Evolutionary conservation across 1,139 yeast species (phyloP), one percentile per base, ranked within the genome.

Genomic region (Suhomyces coccinellae): DNA sequence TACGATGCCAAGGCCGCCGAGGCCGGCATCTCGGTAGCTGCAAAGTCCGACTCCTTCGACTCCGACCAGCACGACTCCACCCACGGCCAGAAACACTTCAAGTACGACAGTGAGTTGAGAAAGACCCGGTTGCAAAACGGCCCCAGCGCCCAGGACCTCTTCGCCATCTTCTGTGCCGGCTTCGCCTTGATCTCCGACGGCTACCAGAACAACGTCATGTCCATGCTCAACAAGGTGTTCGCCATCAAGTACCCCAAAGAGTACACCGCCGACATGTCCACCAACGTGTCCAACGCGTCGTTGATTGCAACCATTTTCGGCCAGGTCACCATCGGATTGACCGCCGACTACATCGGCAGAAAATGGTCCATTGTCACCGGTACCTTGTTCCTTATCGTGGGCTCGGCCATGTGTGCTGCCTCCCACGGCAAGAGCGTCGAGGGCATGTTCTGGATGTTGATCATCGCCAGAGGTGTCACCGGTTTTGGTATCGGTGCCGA

Each of bases 401-500:
- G 86, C 38, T 73, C 84, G 14, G 66, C 77, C 38, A 49, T 80
- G 54, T 80, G 82, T 52, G 74, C 85, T 33, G 85, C 83, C 15
- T 66, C 85, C 9, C 82, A 79, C 52, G 87, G 85, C 28, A 52
- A 46, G 12, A 65, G 82, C 26, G 62, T 61, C 13, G 54, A 60
- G 6, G 85, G 85, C 11, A 77, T 82, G 83, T 82, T 86, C 57
- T 85, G 90, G 90, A 83, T 85, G 88, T 70, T 85, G 57, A 75
- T 82, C 38, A 79, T 84, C 28, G 69, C 79, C 47, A 71, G 90
- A 62, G 89, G 89, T 52, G 73, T 81, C 17, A 79, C 85, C 40
- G 91, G 91, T 42, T 79, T 83, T 50, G 91, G 91, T 47, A 78
- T 85, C 50, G 91, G 91, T 47, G 89, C 89, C 20, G 93, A 86